These are phyloP conservation scores for Aspergillus glaucus DNA, from an alignment of 2,329 filamentous ascomycete species.

Conservation along the genomic window DNA sequence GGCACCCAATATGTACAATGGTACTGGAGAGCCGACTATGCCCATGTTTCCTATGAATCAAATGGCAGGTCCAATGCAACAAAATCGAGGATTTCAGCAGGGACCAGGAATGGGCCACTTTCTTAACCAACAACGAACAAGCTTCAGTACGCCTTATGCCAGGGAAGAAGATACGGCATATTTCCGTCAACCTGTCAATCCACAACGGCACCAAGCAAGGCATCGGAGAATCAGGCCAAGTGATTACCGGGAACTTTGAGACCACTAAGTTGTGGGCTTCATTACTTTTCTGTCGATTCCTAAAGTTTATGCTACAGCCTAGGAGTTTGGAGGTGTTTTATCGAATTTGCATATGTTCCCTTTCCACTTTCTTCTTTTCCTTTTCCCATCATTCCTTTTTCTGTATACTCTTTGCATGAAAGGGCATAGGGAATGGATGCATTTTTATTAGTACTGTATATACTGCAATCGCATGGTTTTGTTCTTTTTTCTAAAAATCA, in stretches of 20 bases:
- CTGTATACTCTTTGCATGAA: too few relatives aligned
- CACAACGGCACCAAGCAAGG: conserved; percentile 78
- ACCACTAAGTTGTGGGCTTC: neutral
- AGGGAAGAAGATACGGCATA: conserved; percentile 82
- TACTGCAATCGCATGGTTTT: too few relatives aligned
- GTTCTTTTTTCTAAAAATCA: too few relatives aligned
- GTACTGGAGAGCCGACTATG: conserved; percentile 24
- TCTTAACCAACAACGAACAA: conserved; percentile 53
- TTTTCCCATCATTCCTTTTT: too few relatives aligned
- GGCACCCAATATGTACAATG: conserved; percentile 30
- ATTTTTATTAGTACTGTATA: too few relatives aligned
- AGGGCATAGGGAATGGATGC: too few relatives aligned
- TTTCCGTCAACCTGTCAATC: conserved; percentile 92
- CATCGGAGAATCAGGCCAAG: conserved; percentile 75
- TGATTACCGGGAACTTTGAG: conserved; percentile 77
- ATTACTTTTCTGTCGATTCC: neutral
- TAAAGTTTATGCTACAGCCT: neutral
- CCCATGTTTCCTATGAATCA: conserved; percentile 33
- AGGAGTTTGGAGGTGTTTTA: too few relatives aligned
- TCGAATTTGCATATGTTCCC: too few relatives aligned
- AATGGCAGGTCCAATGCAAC: conserved; percentile 21
- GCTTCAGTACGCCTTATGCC: conserved; percentile 48
- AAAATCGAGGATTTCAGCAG: conserved; percentile 26
- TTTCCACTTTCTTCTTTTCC: too few relatives aligned
- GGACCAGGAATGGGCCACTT: conserved; percentile 39